Conservation (phyloP, 169 alveolate species). For the Plasmodium yoelii region DNA sequence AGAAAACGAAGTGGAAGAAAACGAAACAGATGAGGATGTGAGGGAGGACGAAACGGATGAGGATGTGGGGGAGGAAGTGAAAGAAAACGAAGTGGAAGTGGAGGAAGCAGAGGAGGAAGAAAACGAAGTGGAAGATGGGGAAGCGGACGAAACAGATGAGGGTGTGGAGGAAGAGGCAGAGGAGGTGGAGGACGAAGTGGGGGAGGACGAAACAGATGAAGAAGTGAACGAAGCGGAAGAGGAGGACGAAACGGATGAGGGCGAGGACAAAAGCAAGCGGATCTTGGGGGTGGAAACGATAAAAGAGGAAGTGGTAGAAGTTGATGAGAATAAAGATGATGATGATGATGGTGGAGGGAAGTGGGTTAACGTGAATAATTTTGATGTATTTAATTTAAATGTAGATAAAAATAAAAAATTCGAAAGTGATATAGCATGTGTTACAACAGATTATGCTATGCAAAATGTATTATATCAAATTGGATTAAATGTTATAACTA, state of each 20-base stretch:
- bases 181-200: neutral
- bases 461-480: constrained; percentile 92
- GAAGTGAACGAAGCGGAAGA: constrained; percentile 17
- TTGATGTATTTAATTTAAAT: constrained; percentile 27
- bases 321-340: constrained; percentile 16
- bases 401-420: constrained; percentile 53
- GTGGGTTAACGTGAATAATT: constrained; percentile 60
- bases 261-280: neutral
- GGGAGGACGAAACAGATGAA: neutral
- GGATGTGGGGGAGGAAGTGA: too few species aligned
- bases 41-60: too few species aligned
- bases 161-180: neutral
- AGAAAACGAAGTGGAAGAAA: neutral
- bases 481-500: constrained; percentile 90
- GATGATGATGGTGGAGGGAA: constrained; percentile 48
- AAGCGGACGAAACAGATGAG: neutral
- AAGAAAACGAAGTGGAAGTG: constrained; percentile 10
- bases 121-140: neutral
- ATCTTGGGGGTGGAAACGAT: constrained; percentile 27
- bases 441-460: constrained; percentile 94
- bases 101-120: neutral
- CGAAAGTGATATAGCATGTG: constrained; percentile 82
- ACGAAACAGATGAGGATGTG: neutral
- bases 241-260: neutral
- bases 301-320: constrained; percentile 67